A percentile compares a stretch with the other conserved stretches of the same genome.
phyloP scores from a whole-genome alignment of 1,284 basidiomycete genomes.

The Wolfiporia cocos region DNA sequence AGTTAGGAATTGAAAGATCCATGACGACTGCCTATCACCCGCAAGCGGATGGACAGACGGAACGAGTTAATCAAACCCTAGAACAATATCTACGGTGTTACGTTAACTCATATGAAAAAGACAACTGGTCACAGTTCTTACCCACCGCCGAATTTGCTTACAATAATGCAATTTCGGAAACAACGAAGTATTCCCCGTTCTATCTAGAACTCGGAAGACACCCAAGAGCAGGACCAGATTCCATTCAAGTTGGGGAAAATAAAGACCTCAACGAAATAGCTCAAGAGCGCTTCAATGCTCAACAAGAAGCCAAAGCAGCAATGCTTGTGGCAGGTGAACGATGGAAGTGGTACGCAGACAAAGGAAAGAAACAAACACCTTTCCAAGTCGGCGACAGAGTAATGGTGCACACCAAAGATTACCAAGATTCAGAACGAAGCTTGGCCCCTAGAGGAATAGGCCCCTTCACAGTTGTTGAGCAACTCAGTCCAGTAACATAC shows the following conservation, averaged over 20 bases:
- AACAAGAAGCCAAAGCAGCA: not conserved
- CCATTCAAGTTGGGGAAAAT: not conserved
- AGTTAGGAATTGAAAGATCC: constrained; percentile 19
- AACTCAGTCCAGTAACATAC: too few species aligned
- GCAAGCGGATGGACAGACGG: constrained; percentile 34
- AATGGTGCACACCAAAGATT: not conserved
- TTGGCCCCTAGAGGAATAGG: too few species aligned
- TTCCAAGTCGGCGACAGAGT: not conserved
- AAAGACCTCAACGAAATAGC: not conserved
- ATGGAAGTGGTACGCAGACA: not conserved
- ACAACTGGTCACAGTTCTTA: not conserved
- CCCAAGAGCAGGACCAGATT: not conserved
- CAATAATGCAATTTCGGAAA: not conserved
- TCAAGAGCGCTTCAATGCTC: not conserved
- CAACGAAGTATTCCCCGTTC: not conserved
- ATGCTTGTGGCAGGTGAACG: not conserved
- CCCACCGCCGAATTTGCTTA: not conserved
- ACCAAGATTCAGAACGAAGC: too few species aligned
- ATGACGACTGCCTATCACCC: constrained; percentile 28
- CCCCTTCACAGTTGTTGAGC: too few species aligned
- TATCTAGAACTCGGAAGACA: not conserved
- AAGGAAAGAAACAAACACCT: not conserved
- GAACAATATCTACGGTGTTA: constrained; percentile 34
- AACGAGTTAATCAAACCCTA: constrained; percentile 20
- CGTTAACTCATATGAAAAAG: constrained; percentile 24